Evolutionary conservation across 805 yeast genomes (phyloP).

Genomic region (Starmerella bacillaris): DNA sequence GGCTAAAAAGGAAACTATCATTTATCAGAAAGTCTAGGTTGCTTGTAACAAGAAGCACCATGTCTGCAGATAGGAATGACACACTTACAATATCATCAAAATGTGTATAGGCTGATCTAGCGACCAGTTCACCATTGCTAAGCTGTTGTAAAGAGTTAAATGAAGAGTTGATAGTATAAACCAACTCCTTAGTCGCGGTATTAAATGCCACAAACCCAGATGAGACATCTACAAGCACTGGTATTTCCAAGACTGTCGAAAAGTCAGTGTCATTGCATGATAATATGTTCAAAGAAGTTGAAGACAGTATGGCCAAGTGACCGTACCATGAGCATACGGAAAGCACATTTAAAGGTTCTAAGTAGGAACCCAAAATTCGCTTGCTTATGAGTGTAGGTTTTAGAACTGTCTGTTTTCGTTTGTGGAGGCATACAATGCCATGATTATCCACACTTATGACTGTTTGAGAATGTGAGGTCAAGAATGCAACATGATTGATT

Average conservation of each 20-base stretch:
- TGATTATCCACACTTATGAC: conserved; percentile 32
- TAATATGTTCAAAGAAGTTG: background rate
- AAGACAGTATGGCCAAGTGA: background rate
- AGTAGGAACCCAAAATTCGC: conserved; percentile 35
- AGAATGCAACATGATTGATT: background rate
- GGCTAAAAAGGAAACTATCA: background rate
- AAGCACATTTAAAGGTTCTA: background rate
- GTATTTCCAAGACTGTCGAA: background rate
- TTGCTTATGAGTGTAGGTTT: conserved; percentile 32
- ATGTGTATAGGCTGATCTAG: no score
- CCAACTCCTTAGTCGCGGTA: background rate
- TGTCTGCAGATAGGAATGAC: no score
- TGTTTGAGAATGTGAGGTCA: background rate
- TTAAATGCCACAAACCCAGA: background rate
- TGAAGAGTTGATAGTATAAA: background rate
- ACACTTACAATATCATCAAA: no score
- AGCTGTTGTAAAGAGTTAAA: no score
- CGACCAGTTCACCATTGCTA: no score
- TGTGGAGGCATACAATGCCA: conserved; percentile 48
- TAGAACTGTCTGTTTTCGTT: conserved; percentile 39
- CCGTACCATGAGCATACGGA: background rate
- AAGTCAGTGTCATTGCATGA: background rate
- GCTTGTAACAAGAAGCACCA: no score
- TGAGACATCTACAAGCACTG: background rate
- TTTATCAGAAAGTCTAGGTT: no score